phyloP scores from a whole-genome alignment of 805 yeast genomes.

The Starmerella ratchasimensis region DNA sequence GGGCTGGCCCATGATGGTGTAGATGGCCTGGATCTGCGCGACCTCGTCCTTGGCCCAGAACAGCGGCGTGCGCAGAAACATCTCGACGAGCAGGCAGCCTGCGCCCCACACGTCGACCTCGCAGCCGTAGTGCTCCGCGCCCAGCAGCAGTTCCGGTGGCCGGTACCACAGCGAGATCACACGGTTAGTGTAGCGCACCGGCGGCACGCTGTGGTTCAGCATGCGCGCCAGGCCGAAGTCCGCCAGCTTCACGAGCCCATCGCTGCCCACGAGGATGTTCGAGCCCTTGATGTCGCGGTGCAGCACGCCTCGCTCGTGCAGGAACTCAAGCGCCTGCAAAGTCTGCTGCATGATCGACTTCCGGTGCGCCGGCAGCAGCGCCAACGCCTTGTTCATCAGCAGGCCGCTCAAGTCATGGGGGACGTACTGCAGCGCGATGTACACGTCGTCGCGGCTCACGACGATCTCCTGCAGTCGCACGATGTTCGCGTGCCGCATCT shows the following conservation, averaged over 20 bases:
- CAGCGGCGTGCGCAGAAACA: constrained; percentile 58
- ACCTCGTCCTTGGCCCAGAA: constrained; percentile 87
- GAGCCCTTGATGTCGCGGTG: constrained; percentile 96
- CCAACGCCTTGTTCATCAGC: constrained; percentile 57
- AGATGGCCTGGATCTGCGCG: constrained; percentile 64
- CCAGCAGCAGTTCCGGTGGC: constrained; percentile 85
- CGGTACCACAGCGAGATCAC: constrained; percentile 96
- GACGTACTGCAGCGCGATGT: constrained; percentile 86
- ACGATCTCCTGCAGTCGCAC: constrained; percentile 78
- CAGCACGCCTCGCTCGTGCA: constrained; percentile 46
- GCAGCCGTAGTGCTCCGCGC: constrained; percentile 77
- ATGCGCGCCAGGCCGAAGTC: constrained; percentile 83
- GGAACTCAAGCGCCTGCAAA: constrained; percentile 62
- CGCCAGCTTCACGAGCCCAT: constrained; percentile 75
- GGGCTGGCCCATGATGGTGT: constrained; percentile 81
- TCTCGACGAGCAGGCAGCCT: constrained; percentile 78
- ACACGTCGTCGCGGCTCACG: constrained; percentile 57
- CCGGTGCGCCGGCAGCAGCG: constrained; percentile 49
- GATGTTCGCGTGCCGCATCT: constrained; percentile 67
- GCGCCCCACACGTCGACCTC: constrained; percentile 96
- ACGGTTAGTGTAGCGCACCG: constrained; percentile 80
- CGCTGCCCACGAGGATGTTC: constrained; percentile 60
- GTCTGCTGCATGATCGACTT: constrained; percentile 71
- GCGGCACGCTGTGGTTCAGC: constrained; percentile 24
- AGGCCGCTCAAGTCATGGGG: constrained; percentile 89